phyloP scores from a whole-genome alignment of 331 rosid genomes.

The Dryas integrifolia region DNA sequence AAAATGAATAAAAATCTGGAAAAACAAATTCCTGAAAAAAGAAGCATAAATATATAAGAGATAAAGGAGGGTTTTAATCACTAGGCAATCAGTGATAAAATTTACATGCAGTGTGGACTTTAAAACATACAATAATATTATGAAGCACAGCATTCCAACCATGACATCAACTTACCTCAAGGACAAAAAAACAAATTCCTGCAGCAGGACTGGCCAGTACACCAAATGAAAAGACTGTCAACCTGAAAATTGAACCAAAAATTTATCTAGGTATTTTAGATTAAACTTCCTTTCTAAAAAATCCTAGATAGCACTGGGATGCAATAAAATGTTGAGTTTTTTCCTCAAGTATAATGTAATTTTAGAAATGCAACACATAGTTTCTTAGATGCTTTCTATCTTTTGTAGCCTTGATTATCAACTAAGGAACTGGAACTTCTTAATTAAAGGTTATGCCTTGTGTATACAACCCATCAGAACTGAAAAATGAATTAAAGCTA shows the following conservation, averaged over 20 bases:
- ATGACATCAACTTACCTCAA: slow-evolving; percentile 50
- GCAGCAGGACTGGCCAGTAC: slow-evolving; percentile 57
- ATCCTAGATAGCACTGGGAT: neutral
- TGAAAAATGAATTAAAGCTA: neutral
- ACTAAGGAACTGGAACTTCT: neutral
- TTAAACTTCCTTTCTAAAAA: neutral
- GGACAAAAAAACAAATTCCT: slow-evolving; percentile 50
- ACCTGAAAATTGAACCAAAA: slow-evolving; percentile 44
- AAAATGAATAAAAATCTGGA: slow-evolving; percentile 48
- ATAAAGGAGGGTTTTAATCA: neutral
- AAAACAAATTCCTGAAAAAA: slow-evolving; percentile 60
- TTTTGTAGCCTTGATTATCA: neutral
- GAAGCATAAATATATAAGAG: neutral
- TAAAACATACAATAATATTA: slow-evolving; percentile 5
- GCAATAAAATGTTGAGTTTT: neutral
- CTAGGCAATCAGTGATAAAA: neutral
- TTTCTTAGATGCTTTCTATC: neutral
- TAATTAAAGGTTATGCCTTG: neutral
- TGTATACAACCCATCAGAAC: neutral
- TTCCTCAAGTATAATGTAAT: neutral
- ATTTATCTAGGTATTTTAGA: slow-evolving; percentile 1
- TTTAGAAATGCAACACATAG: neutral
- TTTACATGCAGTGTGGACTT: neutral
- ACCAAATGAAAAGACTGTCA: slow-evolving; percentile 67
- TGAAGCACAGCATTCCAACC: neutral